Evolutionary conservation across 495 filamentous ascomycete species (phyloP), one percentile per base, ranked within the genome.

Genomic region (Tuber calosporum): DNA sequence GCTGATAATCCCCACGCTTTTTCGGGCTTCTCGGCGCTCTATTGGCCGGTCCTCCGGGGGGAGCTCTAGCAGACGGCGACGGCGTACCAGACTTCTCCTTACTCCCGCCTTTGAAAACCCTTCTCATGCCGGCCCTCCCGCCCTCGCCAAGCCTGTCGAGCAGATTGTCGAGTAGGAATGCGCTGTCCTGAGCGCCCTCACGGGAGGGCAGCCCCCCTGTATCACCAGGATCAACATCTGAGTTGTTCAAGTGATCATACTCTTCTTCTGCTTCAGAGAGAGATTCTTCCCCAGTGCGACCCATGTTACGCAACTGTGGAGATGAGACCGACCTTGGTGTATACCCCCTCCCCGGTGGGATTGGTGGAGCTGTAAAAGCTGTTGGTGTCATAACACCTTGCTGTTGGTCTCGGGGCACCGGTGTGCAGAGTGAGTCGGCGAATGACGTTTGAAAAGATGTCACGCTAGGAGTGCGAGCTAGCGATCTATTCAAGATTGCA

Each of bases 381-480:
- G 79, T 80, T 45, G 80, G 80, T 4, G 80, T 82, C 79, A 81
- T 79, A 34, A 80, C 70, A 22, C 80, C 80, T 17, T 76, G 79
- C 34, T 74, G 75, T 13, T 75, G 75, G 39, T 77, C 75, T 58
- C 75, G 62, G 26, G 48, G 53, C 34, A 75, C 72, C 36, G 79
- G 78, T 34, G 79, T 73, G 68, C 70, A 75, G 20, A 78, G 67
- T 17, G 79, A 85, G 77, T 97, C 93, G 1, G 90, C 87, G 69
- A 97, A 94, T 62, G 92, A 92, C 78, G 92, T 94, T 73, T 97
- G 93, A 82, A 99, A 94, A 0, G 93, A 95, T 0, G 89, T 87
- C 5, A 88, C 86, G 45, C 90, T 92, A 36, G 88, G 86, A 22
- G 90, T 92, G 30, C 89, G 86, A 19, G 86, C 88, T 42, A 94